Evolutionary conservation across 2,329 filamentous ascomycete species (phyloP), one percentile per base, ranked within the genome.

Genomic region (Penicillium psychrosexuale): DNA sequence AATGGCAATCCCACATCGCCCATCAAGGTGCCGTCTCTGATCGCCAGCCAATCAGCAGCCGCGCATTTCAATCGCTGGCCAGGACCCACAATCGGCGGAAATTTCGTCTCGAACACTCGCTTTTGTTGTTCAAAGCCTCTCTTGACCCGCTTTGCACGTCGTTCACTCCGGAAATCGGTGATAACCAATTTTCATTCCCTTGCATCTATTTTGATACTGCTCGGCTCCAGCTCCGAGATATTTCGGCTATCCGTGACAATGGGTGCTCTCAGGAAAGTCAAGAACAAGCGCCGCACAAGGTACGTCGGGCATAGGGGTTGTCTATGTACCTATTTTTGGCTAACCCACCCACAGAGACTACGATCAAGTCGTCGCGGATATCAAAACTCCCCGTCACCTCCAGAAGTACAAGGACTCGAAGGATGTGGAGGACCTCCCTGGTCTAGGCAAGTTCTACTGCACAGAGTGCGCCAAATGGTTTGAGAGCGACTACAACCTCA

Each of bases 391-490:
- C 19, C 89, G 87, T 71, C 92, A 97, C 69, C 84, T 99, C 33
- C 78, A 84, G 44, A 84, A 90, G 61, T 91, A 87, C 80, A 89
- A 91, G 70, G 82, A 85, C 47, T 84, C 86, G 40, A 95, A 96
- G 70, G 84, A 88, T 6, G 77, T 83, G 22, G 93, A 97, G 70
- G 94, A 97, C 67, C 81, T 97, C 34, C 94, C 94, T 3, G 93
- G 86, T 0, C 80, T 97, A 46, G 94, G 94, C 27, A 82, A 85
- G 65, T 87, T 87, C 72, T 97, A 97, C 75, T 99, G 94, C 74
- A 80, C 88, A 15, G 89, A 96, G 75, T 99, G 94, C 74, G 88
- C 94, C 60, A 97, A 96, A 78, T 97, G 90, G 88, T 97, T 95
- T 72, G 93, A 97, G 73, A 88, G 86, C 47, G 89, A 94, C 62